These are phyloP conservation scores for Gymnopilus junonius DNA, from an alignment of 768 basidiomycete species.

Conservation along the genomic window DNA sequence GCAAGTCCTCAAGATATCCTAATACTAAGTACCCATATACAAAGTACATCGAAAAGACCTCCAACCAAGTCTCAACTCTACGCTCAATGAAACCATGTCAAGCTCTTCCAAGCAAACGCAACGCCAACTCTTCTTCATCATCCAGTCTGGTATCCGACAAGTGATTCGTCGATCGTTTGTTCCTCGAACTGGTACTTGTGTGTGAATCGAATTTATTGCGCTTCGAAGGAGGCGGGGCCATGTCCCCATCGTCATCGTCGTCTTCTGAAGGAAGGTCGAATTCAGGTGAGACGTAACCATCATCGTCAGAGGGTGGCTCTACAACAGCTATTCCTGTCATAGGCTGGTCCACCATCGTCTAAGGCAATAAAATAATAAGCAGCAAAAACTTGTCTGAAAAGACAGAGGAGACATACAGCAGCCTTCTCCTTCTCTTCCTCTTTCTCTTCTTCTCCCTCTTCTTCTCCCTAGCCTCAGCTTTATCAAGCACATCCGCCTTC, in stretches of 20 bases:
- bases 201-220: conserved; percentile 21
- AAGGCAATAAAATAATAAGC: conserved; percentile 5
- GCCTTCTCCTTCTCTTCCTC: conserved; percentile 76
- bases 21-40: too few relatives aligned
- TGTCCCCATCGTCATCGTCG: conserved; percentile 34
- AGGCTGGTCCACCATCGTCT: conserved; percentile 34
- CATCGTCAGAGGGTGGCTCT: conserved; percentile 44
- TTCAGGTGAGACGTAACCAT: conserved; percentile 74
- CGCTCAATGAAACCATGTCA: not conserved
- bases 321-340: conserved; percentile 31
- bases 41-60: too few relatives aligned
- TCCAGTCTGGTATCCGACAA: conserved; percentile 27
- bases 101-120: conserved; percentile 49
- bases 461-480: conserved; percentile 85
- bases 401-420: conserved; percentile 35
- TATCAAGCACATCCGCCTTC: conserved; percentile 73
- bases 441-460: conserved; percentile 92
- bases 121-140: conserved; percentile 59
- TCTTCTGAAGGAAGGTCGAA: conserved; percentile 56
- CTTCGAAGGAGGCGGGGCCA: conserved; percentile 35
- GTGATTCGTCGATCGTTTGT: conserved; percentile 16
- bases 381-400: too few relatives aligned
- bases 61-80: too few relatives aligned
- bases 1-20: too few relatives aligned
- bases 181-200: not conserved